Base-by-base conservation (phyloP, 2,329 filamentous ascomycete species). In the Capronia americana region DNA sequence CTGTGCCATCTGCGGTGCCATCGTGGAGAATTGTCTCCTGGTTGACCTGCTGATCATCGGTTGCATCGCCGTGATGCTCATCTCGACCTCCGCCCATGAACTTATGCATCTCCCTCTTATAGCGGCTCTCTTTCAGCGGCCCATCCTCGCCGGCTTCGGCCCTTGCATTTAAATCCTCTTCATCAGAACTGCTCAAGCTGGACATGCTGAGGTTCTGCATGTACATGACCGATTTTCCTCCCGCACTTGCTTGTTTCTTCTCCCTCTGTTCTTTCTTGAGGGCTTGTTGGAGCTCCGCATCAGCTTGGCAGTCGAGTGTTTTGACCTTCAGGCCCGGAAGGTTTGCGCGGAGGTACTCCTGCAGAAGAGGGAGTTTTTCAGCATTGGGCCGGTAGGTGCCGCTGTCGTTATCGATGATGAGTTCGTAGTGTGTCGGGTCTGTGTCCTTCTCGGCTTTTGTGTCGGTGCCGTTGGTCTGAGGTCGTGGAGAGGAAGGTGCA, bases 361-460 rank as follows among this genome's bases (percentile, higher is more conserved):
- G 88, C 1, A 98, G 82, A 0, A 88, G 76, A 0, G 91, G 91
- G 1, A 98, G 84, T 10, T 92, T 83, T 11, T 88, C 84, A 63
- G 90, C 90, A 74, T 96, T 92, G 0, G 94, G 94, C 0, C 94
- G 87, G 77, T 98, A 98, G 0, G 94, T 98, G 11, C 94, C 94
- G 62, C 89, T 92, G 78, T 97, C 94, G 74, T 98, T 98, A 81
- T 98, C 94, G 74, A 98, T 97, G 70, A 95, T 83, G 8, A 98
- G 86, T 76, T 96, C 90, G 77, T 97, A 98, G 75, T 86, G 79
- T 4, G 76, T 73, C 0, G 87, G 86, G 61, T 88, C 84, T 5
- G 76, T 82, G 57, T 51, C 23, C n/a, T 55, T 41, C 20, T 53
- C 48, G 23, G 23, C 8, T 34, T 20, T 32, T 34, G 10, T 20